A percentile compares a stretch with the other conserved stretches of the same genome.
phyloP scores from a whole-genome alignment of 306 rosid genomes.

The Parietaria judaica region DNA sequence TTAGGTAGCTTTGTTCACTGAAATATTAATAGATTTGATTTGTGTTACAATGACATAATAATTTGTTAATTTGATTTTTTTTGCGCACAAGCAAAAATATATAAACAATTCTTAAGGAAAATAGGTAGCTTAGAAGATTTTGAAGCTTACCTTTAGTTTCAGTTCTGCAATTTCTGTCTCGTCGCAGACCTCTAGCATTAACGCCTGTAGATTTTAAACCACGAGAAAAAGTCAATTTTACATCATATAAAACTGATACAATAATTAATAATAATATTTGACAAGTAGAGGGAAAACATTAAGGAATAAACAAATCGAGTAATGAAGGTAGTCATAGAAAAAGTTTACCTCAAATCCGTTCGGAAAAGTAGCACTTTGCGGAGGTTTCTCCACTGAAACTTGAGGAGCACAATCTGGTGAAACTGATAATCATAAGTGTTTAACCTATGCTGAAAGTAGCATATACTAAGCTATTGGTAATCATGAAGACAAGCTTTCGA shows the following conservation, averaged over 20 bases:
- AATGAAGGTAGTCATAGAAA: too few relatives aligned
- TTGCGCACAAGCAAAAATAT: conserved; percentile 1
- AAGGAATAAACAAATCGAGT: not conserved
- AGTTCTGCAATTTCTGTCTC: conserved; percentile 96
- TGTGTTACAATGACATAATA: not conserved
- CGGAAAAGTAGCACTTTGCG: conserved; percentile 55
- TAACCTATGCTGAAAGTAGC: conserved; percentile 9
- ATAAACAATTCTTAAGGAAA: not conserved
- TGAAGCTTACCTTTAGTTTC: conserved; percentile 75
- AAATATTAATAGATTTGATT: not conserved
- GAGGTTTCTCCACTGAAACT: conserved; percentile 40
- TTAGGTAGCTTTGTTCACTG: too few relatives aligned
- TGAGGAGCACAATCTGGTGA: conserved; percentile 35
- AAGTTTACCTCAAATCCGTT: conserved; percentile 79
- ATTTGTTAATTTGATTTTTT: conserved; percentile 4
- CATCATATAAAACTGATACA: not conserved
- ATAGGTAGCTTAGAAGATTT: conserved; percentile 11
- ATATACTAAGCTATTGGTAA: too few relatives aligned
- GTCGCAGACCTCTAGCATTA: conserved; percentile 94
- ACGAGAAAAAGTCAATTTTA: conserved; percentile 8
- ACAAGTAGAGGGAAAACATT: conserved; percentile 10
- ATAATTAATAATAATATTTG: not conserved
- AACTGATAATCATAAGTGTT: conserved; percentile 27
- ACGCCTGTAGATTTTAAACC: conserved; percentile 53
- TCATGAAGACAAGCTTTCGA: not conserved